phyloP scores from a whole-genome alignment of 2,329 filamentous ascomycete species.

The Neonectria hederae region DNA sequence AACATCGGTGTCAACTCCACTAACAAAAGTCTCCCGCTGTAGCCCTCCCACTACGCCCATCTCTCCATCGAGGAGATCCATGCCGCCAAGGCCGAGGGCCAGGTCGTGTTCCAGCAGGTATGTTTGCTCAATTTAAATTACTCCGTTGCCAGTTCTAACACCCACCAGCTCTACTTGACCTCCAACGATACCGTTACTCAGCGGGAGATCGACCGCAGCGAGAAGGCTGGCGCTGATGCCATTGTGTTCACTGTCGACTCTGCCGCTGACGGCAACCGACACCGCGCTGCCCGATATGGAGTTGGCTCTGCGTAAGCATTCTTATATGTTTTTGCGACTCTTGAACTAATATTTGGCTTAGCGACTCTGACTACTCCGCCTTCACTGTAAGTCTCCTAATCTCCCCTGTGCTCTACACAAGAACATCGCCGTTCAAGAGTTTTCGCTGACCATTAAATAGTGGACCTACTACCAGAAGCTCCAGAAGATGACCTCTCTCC shows the following conservation, averaged over 20 bases:
- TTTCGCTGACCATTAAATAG: slow-evolving; percentile 13
- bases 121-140: not conserved
- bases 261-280: slow-evolving; percentile 51
- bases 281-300: slow-evolving; percentile 52
- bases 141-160: not conserved
- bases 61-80: slow-evolving; percentile 51
- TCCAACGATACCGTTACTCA: slow-evolving; percentile 48
- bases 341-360: slow-evolving; percentile 24
- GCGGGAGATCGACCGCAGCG: slow-evolving; percentile 44
- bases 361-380: slow-evolving; percentile 38
- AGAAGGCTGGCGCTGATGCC: slow-evolving; percentile 48
- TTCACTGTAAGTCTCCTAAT: slow-evolving; percentile 32
- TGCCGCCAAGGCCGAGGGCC: slow-evolving; percentile 47
- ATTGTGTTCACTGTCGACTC: slow-evolving; percentile 54
- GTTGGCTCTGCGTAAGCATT: slow-evolving; percentile 49
- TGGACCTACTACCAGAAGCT: slow-evolving; percentile 52
- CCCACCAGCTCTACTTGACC: slow-evolving; percentile 37
- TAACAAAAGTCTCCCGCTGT: not conserved
- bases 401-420: too few species aligned
- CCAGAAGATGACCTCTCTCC: slow-evolving; percentile 48
- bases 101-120: slow-evolving; percentile 53
- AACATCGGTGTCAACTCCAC: not conserved
- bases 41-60: slow-evolving; percentile 48
- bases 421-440: not conserved
- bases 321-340: not conserved